These are phyloP conservation scores for Aureobasidium sp. DNA, from an alignment of 2,329 filamentous ascomycete genomes.

Conservation along the genomic window DNA sequence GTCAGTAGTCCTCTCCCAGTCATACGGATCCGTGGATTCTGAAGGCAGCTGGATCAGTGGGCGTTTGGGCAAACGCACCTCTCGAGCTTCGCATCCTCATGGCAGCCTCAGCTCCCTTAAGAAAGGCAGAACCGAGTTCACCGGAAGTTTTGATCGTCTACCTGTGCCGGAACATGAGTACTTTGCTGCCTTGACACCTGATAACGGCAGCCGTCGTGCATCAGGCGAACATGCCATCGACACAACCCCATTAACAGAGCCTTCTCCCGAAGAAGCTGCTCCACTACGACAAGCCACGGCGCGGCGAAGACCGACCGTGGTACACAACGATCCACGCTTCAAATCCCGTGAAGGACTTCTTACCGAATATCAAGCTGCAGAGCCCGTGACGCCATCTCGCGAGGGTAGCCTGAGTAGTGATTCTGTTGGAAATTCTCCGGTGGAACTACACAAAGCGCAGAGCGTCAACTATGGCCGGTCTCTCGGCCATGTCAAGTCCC, in stretches of 20 bases:
- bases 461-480: slow-evolving; percentile 57
- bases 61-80: slow-evolving; percentile 48
- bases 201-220: slow-evolving; percentile 15
- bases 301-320: slow-evolving; percentile 55
- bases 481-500: slow-evolving; percentile 56
- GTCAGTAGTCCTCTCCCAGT: slow-evolving; percentile 56
- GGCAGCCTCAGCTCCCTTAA: slow-evolving; percentile 43
- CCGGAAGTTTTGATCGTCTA: slow-evolving; percentile 59
- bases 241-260: slow-evolving; percentile 16
- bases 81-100: slow-evolving; percentile 38
- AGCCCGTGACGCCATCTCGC: slow-evolving; percentile 1
- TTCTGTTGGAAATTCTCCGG: slow-evolving; percentile 20
- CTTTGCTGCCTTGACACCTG: slow-evolving; percentile 45
- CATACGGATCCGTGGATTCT: slow-evolving; percentile 87
- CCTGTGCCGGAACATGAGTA: slow-evolving; percentile 65
- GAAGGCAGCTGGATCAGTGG: slow-evolving; percentile 95
- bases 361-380: slow-evolving; percentile 37
- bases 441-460: slow-evolving; percentile 55
- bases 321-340: slow-evolving; percentile 52
- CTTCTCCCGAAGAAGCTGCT: not conserved
- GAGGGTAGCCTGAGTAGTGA: slow-evolving; percentile 13
- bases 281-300: slow-evolving; percentile 39
- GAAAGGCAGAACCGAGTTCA: slow-evolving; percentile 45
- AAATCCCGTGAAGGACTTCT: slow-evolving; percentile 57
- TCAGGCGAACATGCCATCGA: slow-evolving; percentile 5